phyloP scores from a whole-genome alignment of 2,329 filamentous ascomycete species.

The Fusarium sp. region DNA sequence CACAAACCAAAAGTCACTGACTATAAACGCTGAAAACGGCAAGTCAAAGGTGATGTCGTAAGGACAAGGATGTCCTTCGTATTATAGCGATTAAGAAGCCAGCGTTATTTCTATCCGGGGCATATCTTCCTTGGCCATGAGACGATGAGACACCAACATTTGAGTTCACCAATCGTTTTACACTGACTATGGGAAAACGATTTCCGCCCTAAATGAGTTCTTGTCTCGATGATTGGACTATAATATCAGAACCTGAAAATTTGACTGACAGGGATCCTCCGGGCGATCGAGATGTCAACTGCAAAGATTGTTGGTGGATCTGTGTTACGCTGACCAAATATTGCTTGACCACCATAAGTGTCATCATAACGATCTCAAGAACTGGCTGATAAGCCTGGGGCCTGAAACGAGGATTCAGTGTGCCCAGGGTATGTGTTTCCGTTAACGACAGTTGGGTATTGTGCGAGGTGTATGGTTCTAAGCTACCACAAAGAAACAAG shows the following conservation, averaged over 20 bases:
- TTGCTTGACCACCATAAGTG: neutral
- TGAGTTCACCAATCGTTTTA: neutral
- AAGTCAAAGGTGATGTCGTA: neutral
- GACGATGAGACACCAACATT: neutral
- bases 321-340: neutral
- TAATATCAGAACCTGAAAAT: too few species aligned
- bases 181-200: neutral
- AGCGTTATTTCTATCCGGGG: neutral
- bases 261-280: too few species aligned
- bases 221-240: too few species aligned
- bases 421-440: neutral
- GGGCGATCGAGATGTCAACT: too few species aligned
- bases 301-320: too few species aligned
- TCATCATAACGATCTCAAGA: too few species aligned
- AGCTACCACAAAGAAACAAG: neutral
- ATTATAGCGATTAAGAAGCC: neutral
- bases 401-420: neutral
- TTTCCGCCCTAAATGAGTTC: neutral
- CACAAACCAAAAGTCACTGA: neutral
- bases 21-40: neutral
- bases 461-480: conserved; percentile 9
- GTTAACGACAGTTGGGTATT: conserved; percentile 27
- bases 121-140: neutral
- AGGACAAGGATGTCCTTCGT: neutral
- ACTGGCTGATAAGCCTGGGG: neutral